phyloP scores from a whole-genome alignment of 768 basidiomycete genomes.

The Clavulina sp. region DNA sequence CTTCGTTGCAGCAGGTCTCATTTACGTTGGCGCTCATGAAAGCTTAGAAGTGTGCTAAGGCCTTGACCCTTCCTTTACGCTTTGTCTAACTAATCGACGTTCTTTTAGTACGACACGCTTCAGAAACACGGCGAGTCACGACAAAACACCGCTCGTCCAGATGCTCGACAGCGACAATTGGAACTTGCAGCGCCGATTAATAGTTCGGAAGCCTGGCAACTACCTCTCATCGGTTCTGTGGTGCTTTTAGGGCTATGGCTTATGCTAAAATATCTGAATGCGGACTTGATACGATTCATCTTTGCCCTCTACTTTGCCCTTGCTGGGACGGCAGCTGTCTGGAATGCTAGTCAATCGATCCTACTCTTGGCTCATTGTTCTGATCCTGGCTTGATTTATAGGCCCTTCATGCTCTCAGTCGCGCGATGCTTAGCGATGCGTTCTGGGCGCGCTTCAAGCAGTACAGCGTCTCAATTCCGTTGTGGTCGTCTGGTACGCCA shows the following conservation, averaged over 20 bases:
- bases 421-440: too few species aligned
- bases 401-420: slow-evolving; percentile 30
- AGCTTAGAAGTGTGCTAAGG: too few species aligned
- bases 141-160: too few species aligned
- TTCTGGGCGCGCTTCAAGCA: slow-evolving; percentile 43
- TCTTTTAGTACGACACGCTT: too few species aligned
- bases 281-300: slow-evolving; percentile 67
- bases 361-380: slow-evolving; percentile 14
- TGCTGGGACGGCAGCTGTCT: slow-evolving; percentile 45
- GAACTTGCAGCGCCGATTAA: slow-evolving; percentile 3
- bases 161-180: too few species aligned
- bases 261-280: slow-evolving; percentile 15
- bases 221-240: slow-evolving; percentile 14
- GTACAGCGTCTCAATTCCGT: slow-evolving; percentile 27
- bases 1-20: too few species aligned
- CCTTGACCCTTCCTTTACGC: too few species aligned
- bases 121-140: too few species aligned
- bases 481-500: slow-evolving; percentile 28
- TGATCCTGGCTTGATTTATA: slow-evolving; percentile 35
- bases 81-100: too few species aligned
- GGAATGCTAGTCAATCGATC: slow-evolving; percentile 20
- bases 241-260: slow-evolving; percentile 14
- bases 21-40: too few species aligned
- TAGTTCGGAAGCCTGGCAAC: slow-evolving; percentile 14
- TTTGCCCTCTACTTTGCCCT: slow-evolving; percentile 49